Conservation (phyloP, 441 rosid species). For the Populus tomentosa region DNA sequence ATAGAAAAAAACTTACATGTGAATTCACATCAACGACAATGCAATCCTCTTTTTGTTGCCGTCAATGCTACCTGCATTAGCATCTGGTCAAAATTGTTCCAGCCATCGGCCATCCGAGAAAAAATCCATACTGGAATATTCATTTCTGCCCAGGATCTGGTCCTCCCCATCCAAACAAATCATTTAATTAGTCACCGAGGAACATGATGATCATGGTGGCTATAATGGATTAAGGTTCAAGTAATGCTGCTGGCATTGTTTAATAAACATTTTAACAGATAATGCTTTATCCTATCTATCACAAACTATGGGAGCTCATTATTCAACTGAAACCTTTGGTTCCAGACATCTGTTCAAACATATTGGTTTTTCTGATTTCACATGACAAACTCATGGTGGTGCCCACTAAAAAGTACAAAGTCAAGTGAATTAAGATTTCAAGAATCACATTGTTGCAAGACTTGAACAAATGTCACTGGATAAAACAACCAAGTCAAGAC, state of each 20-base stretch:
- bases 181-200: constrained; percentile 15
- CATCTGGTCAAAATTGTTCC: constrained; percentile 38
- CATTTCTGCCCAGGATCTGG: constrained; percentile 34
- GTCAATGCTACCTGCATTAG: constrained; percentile 16
- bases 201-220: not conserved
- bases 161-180: constrained; percentile 26
- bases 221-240: constrained; percentile 8
- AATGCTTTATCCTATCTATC: not conserved
- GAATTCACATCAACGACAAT: constrained; percentile 19
- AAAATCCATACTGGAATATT: constrained; percentile 17
- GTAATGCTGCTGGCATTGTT: not conserved
- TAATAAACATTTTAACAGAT: not conserved
- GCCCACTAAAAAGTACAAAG: not conserved
- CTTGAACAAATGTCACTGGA: not conserved
- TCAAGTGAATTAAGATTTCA: not conserved
- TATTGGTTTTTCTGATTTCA: not conserved
- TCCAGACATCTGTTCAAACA: not conserved
- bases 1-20: constrained; percentile 23
- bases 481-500: not conserved
- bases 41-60: constrained; percentile 21
- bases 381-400: not conserved
- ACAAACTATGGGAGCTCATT: not conserved
- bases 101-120: constrained; percentile 28
- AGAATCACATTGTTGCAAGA: not conserved
- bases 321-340: not conserved